Evolutionary conservation across 768 basidiomycete genomes (phyloP), one percentile per base, ranked within the genome.

Genomic region (Ramaria sp.): DNA sequence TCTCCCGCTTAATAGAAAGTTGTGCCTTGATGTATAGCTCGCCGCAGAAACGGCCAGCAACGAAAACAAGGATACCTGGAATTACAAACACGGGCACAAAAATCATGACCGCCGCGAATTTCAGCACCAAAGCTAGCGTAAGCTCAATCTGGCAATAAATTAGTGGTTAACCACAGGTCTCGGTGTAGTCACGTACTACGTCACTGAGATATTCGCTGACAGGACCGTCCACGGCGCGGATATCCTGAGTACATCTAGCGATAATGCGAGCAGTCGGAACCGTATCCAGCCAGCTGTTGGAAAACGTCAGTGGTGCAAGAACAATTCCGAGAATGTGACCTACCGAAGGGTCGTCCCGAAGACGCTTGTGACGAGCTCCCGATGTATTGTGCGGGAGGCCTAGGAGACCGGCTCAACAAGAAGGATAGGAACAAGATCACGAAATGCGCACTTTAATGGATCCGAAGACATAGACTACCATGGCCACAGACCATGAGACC

Each of bases 231-330:
- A 75, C 72, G 68, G 47, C 48, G 46, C 62, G 70, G 20, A 86
- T 83, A 63, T 87, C 85, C 54, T 83, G 78, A 1, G 84, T 86
- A 65, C 80, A 80, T 51, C 84, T 75, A 30, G 82, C 71, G 42
- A 86, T 79, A 51, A 88, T 78, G 4, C 85, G 78, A n/a, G 77
- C 76, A 0, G 72, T 72, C 0, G 78, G 78, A 1, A 75, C 77
- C 7, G 65, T 72, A 59, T 80, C 78, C 9, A 80, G 68, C 74
- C 75, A 79, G 58, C 78, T 75, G 22, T 4, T 49, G 10, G 17
- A 24, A 42, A 43, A 30, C 27, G 15, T n/a, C 38, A 19, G 51
- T 2, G 27, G 33, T n/a, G 33, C 38, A 19, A 52, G 24, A 6
- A 38, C 2, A 39, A 20, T 12, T 52, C 17, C 10, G 19, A 3